Percentiles rank a stretch among this genome's conserved stretches.
These are phyloP conservation scores for Coemansia javaensis DNA, from an alignment of 192 early-diverging fungal species.

Conservation along the genomic window DNA sequence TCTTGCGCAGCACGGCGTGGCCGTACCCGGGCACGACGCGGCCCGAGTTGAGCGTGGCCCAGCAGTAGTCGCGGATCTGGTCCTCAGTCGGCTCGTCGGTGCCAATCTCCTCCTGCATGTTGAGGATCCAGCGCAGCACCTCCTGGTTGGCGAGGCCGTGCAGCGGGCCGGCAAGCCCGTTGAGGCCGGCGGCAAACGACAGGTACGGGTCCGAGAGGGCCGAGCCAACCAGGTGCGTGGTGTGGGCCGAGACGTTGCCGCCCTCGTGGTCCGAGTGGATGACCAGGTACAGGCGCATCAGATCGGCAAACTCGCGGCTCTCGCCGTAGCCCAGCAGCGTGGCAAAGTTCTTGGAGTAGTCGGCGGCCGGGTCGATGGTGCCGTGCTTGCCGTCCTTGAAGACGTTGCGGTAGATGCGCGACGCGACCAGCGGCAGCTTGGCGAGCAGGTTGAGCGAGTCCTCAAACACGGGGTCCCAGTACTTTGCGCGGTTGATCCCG, in stretches of 20 bases:
- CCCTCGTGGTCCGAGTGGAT: conserved; percentile 99
- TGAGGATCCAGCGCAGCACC: conserved; percentile 94
- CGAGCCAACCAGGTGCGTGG: conserved; percentile 91
- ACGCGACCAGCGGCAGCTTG: conserved; percentile 93
- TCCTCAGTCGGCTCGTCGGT: conserved; percentile 79
- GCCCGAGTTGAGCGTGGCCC: conserved; percentile 91
- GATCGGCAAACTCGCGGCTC: conserved; percentile 87
- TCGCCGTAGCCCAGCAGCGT: conserved; percentile 85
- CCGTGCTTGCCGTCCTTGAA: conserved; percentile 94
- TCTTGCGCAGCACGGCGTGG: conserved; percentile 95
- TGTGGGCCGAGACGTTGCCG: conserved; percentile 98
- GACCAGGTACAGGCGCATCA: conserved; percentile 98
- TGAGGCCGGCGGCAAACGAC: conserved; percentile 92
- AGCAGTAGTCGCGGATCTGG: conserved; percentile 93
- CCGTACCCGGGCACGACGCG: conserved; percentile 98
- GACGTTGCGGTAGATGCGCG: conserved; percentile 99
- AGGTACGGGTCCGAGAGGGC: conserved; percentile 98
- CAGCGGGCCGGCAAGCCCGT: conserved; percentile 97
- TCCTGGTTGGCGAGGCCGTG: conserved; percentile 99
- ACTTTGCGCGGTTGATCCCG: conserved; percentile 88
- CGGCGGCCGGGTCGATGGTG: conserved; percentile 78
- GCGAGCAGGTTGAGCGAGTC: conserved; percentile 98
- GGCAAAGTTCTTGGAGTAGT: conserved; percentile 96
- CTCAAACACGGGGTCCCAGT: conserved; percentile 96
- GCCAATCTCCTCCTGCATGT: conserved; percentile 87